phyloP scores from a whole-genome alignment of 2,329 filamentous ascomycete species.

The Anthostomella pinea region DNA sequence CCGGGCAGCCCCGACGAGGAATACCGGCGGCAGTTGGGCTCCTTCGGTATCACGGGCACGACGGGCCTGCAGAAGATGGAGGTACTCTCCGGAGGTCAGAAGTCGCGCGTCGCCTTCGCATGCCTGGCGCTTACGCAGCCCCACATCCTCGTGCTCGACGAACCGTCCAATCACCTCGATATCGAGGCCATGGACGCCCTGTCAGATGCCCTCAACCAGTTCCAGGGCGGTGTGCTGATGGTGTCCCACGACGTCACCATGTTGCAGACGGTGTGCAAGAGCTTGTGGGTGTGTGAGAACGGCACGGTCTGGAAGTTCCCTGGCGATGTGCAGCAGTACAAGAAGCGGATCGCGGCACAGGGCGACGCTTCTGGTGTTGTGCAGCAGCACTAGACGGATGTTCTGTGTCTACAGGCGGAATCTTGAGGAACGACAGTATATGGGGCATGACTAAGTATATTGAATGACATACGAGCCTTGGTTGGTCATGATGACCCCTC shows the following conservation, averaged over 20 bases:
- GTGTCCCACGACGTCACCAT: constrained; percentile 99
- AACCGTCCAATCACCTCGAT: constrained; percentile 97
- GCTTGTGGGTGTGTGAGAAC: constrained; percentile 92
- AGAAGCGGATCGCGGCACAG: constrained; percentile 90
- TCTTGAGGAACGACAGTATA: too few relatives aligned
- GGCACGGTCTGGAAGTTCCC: constrained; percentile 95
- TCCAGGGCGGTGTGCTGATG: constrained; percentile 95
- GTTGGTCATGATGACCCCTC: too few relatives aligned
- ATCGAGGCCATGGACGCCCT: constrained; percentile 99
- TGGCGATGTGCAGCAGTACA: constrained; percentile 93
- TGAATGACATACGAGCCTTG: too few relatives aligned
- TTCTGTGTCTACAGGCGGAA: too few relatives aligned
- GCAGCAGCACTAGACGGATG: constrained; percentile 52
- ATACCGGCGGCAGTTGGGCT: constrained; percentile 90
- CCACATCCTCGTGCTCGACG: constrained; percentile 95
- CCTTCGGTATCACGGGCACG: constrained; percentile 86
- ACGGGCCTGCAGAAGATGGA: constrained; percentile 96
- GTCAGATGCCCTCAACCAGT: constrained; percentile 75
- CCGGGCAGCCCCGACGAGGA: constrained; percentile 93
- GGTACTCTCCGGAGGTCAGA: constrained; percentile 92
- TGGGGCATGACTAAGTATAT: too few relatives aligned
- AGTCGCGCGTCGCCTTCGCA: constrained; percentile 97
- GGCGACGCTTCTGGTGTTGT: constrained; percentile 87
- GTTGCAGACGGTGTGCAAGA: constrained; percentile 92
- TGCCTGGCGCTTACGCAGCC: constrained; percentile 90